Percentiles rank a stretch among this genome's conserved stretches.
phyloP scores from a whole-genome alignment of 2,329 filamentous ascomycete genomes.

The Penicillium sp. region DNA sequence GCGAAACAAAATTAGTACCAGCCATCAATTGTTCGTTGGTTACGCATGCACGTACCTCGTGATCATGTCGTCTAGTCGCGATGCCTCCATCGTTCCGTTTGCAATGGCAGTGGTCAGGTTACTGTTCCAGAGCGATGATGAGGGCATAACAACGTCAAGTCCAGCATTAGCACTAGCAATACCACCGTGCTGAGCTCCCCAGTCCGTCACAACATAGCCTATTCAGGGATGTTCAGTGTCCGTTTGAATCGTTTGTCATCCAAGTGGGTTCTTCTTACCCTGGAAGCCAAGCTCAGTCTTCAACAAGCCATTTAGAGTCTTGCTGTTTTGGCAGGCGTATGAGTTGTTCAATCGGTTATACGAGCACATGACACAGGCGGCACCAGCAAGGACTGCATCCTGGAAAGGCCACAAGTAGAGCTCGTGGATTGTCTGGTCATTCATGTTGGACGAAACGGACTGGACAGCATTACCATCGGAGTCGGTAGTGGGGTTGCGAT shows the following conservation, averaged over 20 bases:
- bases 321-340: slow-evolving; percentile 76
- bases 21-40: no score
- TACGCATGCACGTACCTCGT: slow-evolving; percentile 30
- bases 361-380: slow-evolving; percentile 61
- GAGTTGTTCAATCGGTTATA: slow-evolving; percentile 72
- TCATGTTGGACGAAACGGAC: slow-evolving; percentile 61
- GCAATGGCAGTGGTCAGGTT: slow-evolving; percentile 57
- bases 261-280: slow-evolving; percentile 5
- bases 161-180: slow-evolving; percentile 26
- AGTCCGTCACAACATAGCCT: slow-evolving; percentile 77
- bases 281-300: slow-evolving; percentile 78
- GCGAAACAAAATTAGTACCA: neutral
- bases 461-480: slow-evolving; percentile 22
- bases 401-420: slow-evolving; percentile 67
- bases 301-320: slow-evolving; percentile 71
- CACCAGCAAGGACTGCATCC: slow-evolving; percentile 59
- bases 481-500: slow-evolving; percentile 15
- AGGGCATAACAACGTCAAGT: slow-evolving; percentile 28
- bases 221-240: slow-evolving; percentile 29
- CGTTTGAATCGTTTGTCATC: neutral
- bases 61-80: slow-evolving; percentile 62
- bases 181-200: slow-evolving; percentile 68
- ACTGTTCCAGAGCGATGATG: slow-evolving; percentile 13
- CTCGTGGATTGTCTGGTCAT: slow-evolving; percentile 66
- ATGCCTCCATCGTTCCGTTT: slow-evolving; percentile 59